Conservation (phyloP, 371 early-diverging fungal genomes). For the Mortierella polycephala region DNA sequence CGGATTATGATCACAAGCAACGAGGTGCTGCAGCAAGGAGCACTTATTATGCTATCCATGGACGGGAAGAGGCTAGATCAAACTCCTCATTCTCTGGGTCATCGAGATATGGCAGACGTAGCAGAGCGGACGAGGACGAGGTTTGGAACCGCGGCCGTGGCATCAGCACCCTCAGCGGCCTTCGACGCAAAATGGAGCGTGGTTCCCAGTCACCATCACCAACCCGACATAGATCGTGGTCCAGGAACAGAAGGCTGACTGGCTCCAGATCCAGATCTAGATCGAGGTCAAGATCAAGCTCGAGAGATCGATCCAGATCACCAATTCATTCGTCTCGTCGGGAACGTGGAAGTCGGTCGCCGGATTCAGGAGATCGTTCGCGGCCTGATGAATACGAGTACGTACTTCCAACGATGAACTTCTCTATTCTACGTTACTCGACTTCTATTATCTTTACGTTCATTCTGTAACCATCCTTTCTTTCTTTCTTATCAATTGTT, state of each 20-base stretch:
- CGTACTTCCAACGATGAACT: not conserved
- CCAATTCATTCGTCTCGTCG: conserved; percentile 10
- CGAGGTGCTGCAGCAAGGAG: conserved; percentile 62
- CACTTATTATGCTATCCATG: conserved; percentile 64
- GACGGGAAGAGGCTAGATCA: conserved; percentile 39
- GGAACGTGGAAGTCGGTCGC: conserved; percentile 38
- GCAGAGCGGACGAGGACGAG: conserved; percentile 48
- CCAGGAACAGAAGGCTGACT: conserved; percentile 28
- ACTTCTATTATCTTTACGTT: not conserved
- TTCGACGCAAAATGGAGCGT: conserved; percentile 37
- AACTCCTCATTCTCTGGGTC: not conserved
- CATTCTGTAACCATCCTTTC: not conserved
- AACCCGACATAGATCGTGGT: conserved; percentile 36
- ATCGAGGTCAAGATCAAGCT: conserved; percentile 18
- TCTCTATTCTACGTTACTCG: not conserved
- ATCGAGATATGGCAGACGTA: conserved; percentile 43
- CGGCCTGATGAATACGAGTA: conserved; percentile 36
- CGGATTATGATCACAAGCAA: conserved; percentile 62
- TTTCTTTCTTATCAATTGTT: not conserved
- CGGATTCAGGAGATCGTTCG: conserved; percentile 23
- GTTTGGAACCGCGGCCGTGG: conserved; percentile 48
- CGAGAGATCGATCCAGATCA: conserved; percentile 20
- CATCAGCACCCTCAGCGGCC: conserved; percentile 30
- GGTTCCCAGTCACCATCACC: conserved; percentile 36
- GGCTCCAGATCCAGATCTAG: conserved; percentile 35